Percentiles rank a stretch among this genome's conserved stretches.
Conservation (phyloP, 2,329 filamentous ascomycete species). For the Aspergillus sojae region DNA sequence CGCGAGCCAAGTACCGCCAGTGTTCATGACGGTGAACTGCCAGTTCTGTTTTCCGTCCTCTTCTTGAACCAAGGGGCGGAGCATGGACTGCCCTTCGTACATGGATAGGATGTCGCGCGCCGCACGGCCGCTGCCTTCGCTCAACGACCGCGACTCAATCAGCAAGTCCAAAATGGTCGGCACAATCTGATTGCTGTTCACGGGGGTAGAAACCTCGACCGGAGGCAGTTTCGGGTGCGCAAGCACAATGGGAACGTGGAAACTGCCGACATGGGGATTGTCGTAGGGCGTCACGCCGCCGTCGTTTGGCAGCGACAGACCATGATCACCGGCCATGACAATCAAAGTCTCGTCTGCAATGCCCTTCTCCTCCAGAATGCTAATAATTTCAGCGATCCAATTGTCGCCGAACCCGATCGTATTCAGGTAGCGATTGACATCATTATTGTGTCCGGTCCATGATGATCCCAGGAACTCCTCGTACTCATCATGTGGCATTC, state of each 20-base stretch:
- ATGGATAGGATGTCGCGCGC: constrained; percentile 30
- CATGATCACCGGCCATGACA: constrained; percentile 39
- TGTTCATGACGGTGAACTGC: constrained; percentile 41
- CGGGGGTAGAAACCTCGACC: constrained; percentile 30
- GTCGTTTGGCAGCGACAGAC: constrained; percentile 39
- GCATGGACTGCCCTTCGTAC: constrained; percentile 38
- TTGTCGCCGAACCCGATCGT: constrained; percentile 35
- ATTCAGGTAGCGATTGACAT: constrained; percentile 35
- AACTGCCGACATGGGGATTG: constrained; percentile 36
- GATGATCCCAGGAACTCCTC: constrained; percentile 26
- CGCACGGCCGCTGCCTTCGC: constrained; percentile 21
- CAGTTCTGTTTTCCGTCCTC: constrained; percentile 28
- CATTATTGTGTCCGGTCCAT: constrained; percentile 21
- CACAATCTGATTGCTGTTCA: constrained; percentile 35
- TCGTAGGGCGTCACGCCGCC: constrained; percentile 37
- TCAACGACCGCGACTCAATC: constrained; percentile 33
- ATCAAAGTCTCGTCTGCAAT: constrained; percentile 37
- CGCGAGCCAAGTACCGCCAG: constrained; percentile 35
- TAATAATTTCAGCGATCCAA: constrained; percentile 35
- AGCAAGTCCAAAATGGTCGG: constrained; percentile 36
- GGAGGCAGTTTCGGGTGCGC: constrained; percentile 36
- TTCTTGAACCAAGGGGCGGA: constrained; percentile 28
- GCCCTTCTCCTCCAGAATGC: constrained; percentile 33
- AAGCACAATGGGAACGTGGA: constrained; percentile 37
- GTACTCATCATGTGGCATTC: constrained; percentile 29